Evolutionary conservation across 2,329 filamentous ascomycete genomes (phyloP).

Genomic region (Chalaropsis ovoidea): DNA sequence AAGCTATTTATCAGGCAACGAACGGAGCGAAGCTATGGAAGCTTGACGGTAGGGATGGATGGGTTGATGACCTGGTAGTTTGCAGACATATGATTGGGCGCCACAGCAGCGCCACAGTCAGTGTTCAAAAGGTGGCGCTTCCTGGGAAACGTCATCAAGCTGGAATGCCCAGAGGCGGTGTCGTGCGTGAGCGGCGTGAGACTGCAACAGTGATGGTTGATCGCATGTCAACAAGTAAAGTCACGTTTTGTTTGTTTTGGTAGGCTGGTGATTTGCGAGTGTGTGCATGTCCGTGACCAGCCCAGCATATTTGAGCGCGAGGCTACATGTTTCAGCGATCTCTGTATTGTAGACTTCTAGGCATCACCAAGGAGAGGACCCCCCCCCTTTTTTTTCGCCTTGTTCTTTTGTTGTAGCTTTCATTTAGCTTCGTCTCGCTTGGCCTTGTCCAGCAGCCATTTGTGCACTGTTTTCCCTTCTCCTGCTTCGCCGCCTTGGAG

Average conservation of each 20-base stretch:
- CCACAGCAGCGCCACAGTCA: not conserved
- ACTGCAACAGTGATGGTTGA: not conserved
- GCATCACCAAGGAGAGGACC: not conserved
- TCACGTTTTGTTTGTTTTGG: not conserved
- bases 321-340: not conserved
- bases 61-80: not conserved
- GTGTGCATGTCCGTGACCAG: not conserved
- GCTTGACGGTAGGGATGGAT: not conserved
- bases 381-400: not conserved
- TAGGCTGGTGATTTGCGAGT: not conserved
- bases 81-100: constrained; percentile 8
- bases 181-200: not conserved
- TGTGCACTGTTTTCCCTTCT: not conserved
- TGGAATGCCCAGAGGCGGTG: not conserved
- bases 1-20: not conserved
- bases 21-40: not conserved
- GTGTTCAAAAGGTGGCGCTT: not conserved
- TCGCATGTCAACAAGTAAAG: not conserved
- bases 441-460: not conserved
- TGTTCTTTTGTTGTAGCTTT: not conserved
- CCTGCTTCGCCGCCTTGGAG: not conserved
- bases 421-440: constrained; percentile 12
- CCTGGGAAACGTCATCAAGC: not conserved
- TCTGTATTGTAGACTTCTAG: not conserved
- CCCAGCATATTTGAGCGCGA: not conserved